Percentiles rank a stretch among this genome's conserved stretches.
These are phyloP conservation scores for Ogataea minuta DNA, from an alignment of 805 yeast species.

Conservation along the genomic window DNA sequence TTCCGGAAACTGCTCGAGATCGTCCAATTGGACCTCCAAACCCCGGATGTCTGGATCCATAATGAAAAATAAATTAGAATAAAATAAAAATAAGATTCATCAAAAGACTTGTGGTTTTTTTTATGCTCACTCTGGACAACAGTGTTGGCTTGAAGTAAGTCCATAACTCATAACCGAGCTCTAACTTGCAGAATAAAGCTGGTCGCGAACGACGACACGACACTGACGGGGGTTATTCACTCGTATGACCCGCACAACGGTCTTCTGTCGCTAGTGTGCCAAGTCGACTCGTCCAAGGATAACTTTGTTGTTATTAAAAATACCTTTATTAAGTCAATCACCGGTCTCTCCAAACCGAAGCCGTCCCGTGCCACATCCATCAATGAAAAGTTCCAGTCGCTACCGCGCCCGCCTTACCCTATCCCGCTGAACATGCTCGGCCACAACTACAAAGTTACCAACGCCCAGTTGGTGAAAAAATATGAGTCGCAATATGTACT, in stretches of 20 bases:
- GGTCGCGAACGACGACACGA: conserved; percentile 56
- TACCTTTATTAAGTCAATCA: conserved; percentile 53
- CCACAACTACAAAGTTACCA: conserved; percentile 19
- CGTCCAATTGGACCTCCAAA: conserved; percentile 18
- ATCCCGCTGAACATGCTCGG: conserved; percentile 20
- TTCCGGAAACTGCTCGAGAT: conserved; percentile 27
- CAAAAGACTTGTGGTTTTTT: too few species aligned
- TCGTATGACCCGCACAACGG: conserved; percentile 53
- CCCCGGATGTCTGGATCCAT: conserved; percentile 12
- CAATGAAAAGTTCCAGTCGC: conserved; percentile 24
- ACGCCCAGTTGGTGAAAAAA: conserved; percentile 17
- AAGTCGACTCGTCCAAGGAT: conserved; percentile 26
- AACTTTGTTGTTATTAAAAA: conserved; percentile 54
- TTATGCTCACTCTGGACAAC: conserved; percentile 32
- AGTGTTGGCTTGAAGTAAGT: conserved; percentile 37
- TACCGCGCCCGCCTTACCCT: conserved; percentile 21
- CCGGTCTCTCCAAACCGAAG: conserved; percentile 41
- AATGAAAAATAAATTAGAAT: conserved; percentile 1
- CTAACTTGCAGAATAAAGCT: conserved; percentile 62
- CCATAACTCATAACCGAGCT: too few species aligned
- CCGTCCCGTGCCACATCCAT: conserved; percentile 15
- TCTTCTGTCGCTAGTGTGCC: conserved; percentile 38
- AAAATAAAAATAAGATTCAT: background rate
- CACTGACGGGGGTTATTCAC: conserved; percentile 60
- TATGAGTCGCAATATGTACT: conserved; percentile 27